Conservation (phyloP, 805 yeast genomes). For the Debaryomyces prosopidis region DNA sequence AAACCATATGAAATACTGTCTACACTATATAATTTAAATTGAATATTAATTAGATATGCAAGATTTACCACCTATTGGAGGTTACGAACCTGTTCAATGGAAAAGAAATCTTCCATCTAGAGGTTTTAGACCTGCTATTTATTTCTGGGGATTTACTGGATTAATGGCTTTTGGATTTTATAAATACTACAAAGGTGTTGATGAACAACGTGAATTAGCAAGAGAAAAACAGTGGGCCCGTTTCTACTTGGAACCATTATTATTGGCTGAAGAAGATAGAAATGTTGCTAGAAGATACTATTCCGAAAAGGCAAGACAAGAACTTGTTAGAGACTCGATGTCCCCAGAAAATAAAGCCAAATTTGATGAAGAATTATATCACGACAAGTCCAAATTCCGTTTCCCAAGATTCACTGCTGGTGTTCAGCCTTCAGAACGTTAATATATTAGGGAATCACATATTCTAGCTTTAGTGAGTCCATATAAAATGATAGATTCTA, state of each 20-base stretch:
- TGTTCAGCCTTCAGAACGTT: slow-evolving; percentile 30
- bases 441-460: background rate
- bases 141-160: slow-evolving; percentile 63
- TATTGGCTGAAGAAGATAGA: slow-evolving; percentile 82
- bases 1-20: background rate
- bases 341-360: slow-evolving; percentile 37
- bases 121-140: slow-evolving; percentile 78
- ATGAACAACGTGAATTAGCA: slow-evolving; percentile 71
- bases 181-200: slow-evolving; percentile 61
- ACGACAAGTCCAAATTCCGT: slow-evolving; percentile 45
- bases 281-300: slow-evolving; percentile 69
- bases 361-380: slow-evolving; percentile 43
- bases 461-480: background rate
- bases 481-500: background rate
- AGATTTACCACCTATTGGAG: slow-evolving; percentile 85
- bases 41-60: slow-evolving; percentile 41
- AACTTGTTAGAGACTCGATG: slow-evolving; percentile 45
- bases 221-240: slow-evolving; percentile 81
- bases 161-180: slow-evolving; percentile 74
- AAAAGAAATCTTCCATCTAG: slow-evolving; percentile 81
- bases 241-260: slow-evolving; percentile 67
- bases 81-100: slow-evolving; percentile 88
- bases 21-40: background rate
- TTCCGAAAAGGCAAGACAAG: slow-evolving; percentile 69
- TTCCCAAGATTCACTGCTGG: slow-evolving; percentile 46